Evolutionary conservation across 257 asterid genomes (phyloP), one percentile per base, ranked within the genome.

Genomic region (Solanum clarkiae): DNA sequence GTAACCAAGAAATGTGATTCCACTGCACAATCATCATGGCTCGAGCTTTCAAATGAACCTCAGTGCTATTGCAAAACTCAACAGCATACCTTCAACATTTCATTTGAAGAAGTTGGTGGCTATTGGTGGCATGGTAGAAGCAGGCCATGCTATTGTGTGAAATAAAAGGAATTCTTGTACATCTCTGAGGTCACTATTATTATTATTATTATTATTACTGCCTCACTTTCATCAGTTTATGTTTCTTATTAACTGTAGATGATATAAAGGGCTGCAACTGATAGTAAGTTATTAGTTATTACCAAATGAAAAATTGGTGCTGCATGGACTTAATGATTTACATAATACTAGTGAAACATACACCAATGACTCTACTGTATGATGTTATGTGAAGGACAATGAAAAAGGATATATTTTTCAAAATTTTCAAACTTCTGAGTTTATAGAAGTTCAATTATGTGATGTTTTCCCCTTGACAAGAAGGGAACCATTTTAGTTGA

Each of bases 1-100:
- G 77, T 17, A 13, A 26, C 90, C 1, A 71, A 13, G n/a, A 83
- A 74, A 74, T 87, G 90, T 86, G 70, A 62, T 83, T 17, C 55
- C 1, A 36, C 26, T 5, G 55, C 40, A 16, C 79, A 74, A 40
- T 42, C 86, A 62, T 83, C 47, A 2, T 60, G 65, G 84, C 91
- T 88, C 40, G 84, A 87, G 20, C 87, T 91, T 15, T 81, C 86
- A 0, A 85, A 24, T 11, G 44, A 63, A 56, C 29, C 20, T 36
- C 68, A 51, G 17, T 14, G 8, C 63, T 22, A 63, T 29, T 63
- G 47, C 74, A 57, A 88, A 11, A 53, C 56, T 72, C 84, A 60
- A n/a, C 79, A 72, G 80, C 72, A 57, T 14, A 2, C 62, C 62
- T 47, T 81, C 75, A 63, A 13, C 66, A 10, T 86, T 59, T 79